Base-by-base conservation (phyloP, 257 asterid species). In the Scutellaria barbata region DNA sequence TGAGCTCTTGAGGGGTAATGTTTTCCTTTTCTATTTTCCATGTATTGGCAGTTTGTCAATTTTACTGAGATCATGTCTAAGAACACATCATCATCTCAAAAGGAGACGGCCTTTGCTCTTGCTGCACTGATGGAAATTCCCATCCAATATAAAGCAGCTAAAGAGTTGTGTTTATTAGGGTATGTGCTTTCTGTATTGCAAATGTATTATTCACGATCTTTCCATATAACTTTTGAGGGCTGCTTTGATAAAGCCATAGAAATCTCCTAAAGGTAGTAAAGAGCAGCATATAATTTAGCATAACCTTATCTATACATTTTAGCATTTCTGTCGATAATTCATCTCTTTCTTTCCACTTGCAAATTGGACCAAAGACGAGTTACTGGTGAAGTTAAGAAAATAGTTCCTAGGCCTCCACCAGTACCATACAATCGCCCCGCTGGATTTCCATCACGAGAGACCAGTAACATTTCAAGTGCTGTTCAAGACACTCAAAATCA, bases 51-150 rank as follows among this genome's bases (percentile, higher is more conserved):
- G 96, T 88, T 90, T 74, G 97, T 88, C 56, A 90, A 90, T 79
- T 90, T 90, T 76, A 90, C 96, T 5, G 82, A 70, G 37, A 88
- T 88, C 68, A 88, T 88, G 94, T 65, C 81, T 25, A 88, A 81
- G 66, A 1, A 75, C 61, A 58, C 70, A 58, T 75, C 83, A 47
- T 64, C 82, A 46, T 73, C 96, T 70, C 87, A 61, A 42, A 86
- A 85, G 55, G 96, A 90, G 86, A 71, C 92, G 61, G 89, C 90
- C 14, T 90, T 90, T 74, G 92, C 92, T 81, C 97, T 90, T 70
- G 96, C 97, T 74, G 97, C 97, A 5, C 85, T 90, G 40, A 90
- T 90, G 97, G 97, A 90, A 78, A 79, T 90, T 66, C 97, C 96
- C 42, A 70, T 85, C 83, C 97, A 90, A 68, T 90, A 85, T 72